Evolutionary conservation across 352 stramenopile genomes (phyloP).

Genomic region (Nothophytophthora sp.): DNA sequence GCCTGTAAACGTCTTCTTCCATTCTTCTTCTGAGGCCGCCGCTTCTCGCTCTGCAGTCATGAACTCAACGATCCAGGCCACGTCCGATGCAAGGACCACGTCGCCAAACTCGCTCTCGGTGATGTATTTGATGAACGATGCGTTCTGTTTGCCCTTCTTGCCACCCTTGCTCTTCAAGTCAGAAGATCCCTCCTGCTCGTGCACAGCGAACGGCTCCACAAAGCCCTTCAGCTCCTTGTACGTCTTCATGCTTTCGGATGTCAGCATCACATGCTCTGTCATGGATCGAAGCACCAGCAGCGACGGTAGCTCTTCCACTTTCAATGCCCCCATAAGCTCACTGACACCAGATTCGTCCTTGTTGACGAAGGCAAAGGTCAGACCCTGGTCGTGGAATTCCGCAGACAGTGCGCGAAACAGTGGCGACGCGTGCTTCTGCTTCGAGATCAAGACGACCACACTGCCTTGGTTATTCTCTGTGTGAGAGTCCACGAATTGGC

Average conservation of each 20-base stretch:
- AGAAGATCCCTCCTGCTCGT: constrained; percentile 7
- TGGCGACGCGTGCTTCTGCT: constrained; percentile 57
- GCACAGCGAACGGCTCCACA: constrained; percentile 40
- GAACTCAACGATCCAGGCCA: constrained; percentile 73
- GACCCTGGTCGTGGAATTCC: constrained; percentile 47
- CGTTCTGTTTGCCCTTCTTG: constrained; percentile 18
- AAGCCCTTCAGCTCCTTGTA: constrained; percentile 61
- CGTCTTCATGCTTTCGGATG: constrained; percentile 51
- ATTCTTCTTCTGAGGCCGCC: constrained; percentile 30
- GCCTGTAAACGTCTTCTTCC: constrained; percentile 49
- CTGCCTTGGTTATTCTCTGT: constrained; percentile 9
- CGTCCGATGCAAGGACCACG: constrained; percentile 44
- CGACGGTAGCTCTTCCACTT: constrained; percentile 40
- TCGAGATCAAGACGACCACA: constrained; percentile 61
- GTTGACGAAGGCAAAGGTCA: constrained; percentile 60
- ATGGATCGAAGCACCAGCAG: constrained; percentile 51
- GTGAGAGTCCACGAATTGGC: constrained; percentile 18
- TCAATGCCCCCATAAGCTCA: constrained; percentile 33
- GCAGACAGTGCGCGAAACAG: constrained; percentile 63
- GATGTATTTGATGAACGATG: constrained; percentile 39
- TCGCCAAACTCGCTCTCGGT: constrained; percentile 48
- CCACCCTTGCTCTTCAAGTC: constrained; percentile 1
- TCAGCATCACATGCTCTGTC: constrained; percentile 26
- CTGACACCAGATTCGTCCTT: constrained; percentile 29
- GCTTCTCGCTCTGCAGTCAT: constrained; percentile 40